Conservation (phyloP, 306 rosid genomes). For the Nissolia schottii region DNA sequence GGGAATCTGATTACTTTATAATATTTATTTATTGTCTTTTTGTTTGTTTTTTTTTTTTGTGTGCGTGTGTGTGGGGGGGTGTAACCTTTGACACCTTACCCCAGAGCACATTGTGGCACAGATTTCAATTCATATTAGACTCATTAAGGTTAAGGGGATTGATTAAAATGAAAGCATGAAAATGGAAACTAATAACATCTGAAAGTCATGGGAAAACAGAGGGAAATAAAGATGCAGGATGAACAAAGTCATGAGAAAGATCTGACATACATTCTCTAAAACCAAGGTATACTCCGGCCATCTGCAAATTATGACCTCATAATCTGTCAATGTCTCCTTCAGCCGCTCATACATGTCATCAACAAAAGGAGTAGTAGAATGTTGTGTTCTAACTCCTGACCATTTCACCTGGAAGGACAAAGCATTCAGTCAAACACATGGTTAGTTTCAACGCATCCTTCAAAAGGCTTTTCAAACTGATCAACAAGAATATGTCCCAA, state of each 20-base stretch:
- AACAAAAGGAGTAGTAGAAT: conserved; percentile 94
- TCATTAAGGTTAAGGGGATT: neutral
- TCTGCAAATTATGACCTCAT: conserved; percentile 86
- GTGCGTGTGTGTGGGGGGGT: too few relatives aligned
- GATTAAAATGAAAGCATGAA: neutral
- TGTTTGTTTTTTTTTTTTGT: too few relatives aligned
- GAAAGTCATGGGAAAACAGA: neutral
- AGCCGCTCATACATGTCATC: conserved; percentile 95
- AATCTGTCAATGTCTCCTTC: conserved; percentile 79
- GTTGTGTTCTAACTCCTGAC: conserved; percentile 94
- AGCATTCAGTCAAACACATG: conserved; percentile 24
- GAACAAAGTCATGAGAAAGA: conserved; percentile 8
- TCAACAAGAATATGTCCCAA: neutral
- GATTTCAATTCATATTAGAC: neutral
- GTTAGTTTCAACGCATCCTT: neutral
- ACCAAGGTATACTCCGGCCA: conserved; percentile 92
- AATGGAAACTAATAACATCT: neutral
- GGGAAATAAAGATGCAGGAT: neutral
- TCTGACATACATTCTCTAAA: conserved; percentile 72
- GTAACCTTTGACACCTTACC: too few relatives aligned
- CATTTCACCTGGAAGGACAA: conserved; percentile 80
- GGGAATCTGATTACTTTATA: neutral
- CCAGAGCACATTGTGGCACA: neutral
- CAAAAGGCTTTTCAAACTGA: neutral
- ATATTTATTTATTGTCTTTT: too few relatives aligned